Base-by-base conservation (phyloP, 164 flowering plant species). In the Annona squamosa region DNA sequence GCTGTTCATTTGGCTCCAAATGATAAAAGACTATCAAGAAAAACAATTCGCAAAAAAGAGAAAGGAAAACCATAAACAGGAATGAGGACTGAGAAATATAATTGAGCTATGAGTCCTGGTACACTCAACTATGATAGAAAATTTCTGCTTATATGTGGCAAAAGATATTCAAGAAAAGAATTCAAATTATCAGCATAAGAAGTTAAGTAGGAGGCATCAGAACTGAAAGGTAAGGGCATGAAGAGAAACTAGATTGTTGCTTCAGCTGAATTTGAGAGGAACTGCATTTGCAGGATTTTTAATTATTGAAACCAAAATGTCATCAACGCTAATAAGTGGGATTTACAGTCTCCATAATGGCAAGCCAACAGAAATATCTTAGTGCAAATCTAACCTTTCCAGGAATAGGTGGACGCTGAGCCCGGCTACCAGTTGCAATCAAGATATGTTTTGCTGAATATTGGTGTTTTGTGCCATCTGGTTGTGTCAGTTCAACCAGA, bases 371-470 rank as follows among this genome's bases (percentile, higher is more conserved):
- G 12, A 46, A 70, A 17, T 44, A 13, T 4, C 26, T 4, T 52
- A 19, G 26, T 12, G 17, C 37, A 13, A 43, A 47, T 12, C 10
- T n/a, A 82, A 90, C 95, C 88, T 92, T 81, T 57, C 99, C 99
- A 71, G 95, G 91, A 80, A 95, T 93, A 70, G 72, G 4, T 44
- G 89, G 86, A 67, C 87, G 88, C 1, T 85, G 90, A 71, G 99
- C 99, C 78, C 97, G 79, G 73, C 99, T 86, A 26, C 99, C 99
- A 77, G 99, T 95, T 74, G 98, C 92, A 74, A 95, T 88, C 84
- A 95, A 68, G 74, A 95, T 91, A 81, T 95, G 89, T 81, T 89
- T 95, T 65, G 98, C 93, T 63, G 98, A 79, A 78, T 82, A 94
- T 48, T 65, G 72, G 71, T 86, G 81, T 72, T 89, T 95, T 37